These are phyloP conservation scores for Colletotrichum graminicola DNA, from an alignment of 2,329 filamentous ascomycete species.

Conservation along the genomic window DNA sequence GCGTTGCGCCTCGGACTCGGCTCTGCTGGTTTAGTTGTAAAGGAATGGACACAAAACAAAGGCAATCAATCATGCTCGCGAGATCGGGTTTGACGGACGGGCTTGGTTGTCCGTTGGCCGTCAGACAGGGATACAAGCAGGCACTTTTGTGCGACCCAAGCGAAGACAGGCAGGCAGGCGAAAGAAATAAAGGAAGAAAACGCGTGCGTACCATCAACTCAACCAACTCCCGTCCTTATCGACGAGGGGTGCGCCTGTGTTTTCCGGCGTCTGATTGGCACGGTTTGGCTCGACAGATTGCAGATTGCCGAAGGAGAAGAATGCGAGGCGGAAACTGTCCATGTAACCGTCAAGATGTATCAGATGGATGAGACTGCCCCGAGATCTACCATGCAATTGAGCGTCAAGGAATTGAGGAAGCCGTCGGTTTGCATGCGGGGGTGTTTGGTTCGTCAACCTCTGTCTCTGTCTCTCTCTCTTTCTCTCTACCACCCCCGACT, in stretches of 20 bases:
- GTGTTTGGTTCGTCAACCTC: background rate
- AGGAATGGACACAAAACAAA: background rate
- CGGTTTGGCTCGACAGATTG: background rate
- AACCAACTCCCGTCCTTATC: background rate
- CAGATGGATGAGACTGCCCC: background rate
- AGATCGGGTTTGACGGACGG: background rate
- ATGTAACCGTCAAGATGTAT: conserved; percentile 23
- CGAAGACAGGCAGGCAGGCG: background rate
- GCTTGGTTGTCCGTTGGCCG: background rate
- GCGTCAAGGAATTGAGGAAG: conserved; percentile 2
- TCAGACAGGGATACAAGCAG: conserved; percentile 10
- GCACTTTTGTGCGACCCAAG: background rate
- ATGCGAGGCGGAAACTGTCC: background rate
- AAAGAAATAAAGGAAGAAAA: conserved; percentile 1
- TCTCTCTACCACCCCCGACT: background rate
- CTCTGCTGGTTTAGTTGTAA: background rate
- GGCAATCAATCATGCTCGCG: too few species aligned
- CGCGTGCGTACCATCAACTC: too few species aligned
- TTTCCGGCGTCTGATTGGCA: conserved; percentile 14
- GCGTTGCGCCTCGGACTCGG: conserved; percentile 15
- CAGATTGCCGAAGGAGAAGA: background rate
- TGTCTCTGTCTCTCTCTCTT: too few species aligned
- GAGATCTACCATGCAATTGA: background rate
- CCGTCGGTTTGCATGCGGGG: background rate
- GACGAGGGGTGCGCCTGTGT: background rate